Percentiles rank a stretch among this genome's conserved stretches.
These are phyloP conservation scores for Claviceps quebecensis DNA, from an alignment of 2,329 filamentous ascomycete species.

Conservation along the genomic window DNA sequence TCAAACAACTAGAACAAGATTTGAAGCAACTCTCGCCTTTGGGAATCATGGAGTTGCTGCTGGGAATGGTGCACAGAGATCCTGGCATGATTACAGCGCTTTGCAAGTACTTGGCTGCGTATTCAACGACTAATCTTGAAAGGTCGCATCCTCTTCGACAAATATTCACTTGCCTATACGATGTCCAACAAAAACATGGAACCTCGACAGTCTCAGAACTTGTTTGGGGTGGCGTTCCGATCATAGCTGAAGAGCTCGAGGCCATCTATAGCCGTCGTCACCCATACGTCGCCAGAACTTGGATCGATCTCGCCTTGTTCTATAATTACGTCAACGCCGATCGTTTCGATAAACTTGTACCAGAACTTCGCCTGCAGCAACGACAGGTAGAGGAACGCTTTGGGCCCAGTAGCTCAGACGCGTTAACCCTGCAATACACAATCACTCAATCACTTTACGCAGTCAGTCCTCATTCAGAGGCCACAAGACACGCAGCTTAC, in stretches of 20 bases:
- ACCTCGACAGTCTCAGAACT: constrained; percentile 28
- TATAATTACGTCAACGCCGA: constrained; percentile 24
- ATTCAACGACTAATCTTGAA: constrained; percentile 28
- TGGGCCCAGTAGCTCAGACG: constrained; percentile 20
- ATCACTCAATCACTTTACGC: constrained; percentile 26
- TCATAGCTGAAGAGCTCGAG: constrained; percentile 29
- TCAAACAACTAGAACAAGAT: constrained; percentile 28
- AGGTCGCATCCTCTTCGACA: constrained; percentile 28
- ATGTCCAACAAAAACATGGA: constrained; percentile 31
- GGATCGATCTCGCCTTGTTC: constrained; percentile 27
- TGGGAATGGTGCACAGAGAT: constrained; percentile 30
- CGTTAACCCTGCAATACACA: constrained; percentile 25
- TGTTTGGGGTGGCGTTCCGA: constrained; percentile 26
- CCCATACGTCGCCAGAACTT: constrained; percentile 28
- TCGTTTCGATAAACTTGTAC: constrained; percentile 22
- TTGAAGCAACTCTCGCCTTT: constrained; percentile 28
- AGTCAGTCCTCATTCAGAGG: constrained; percentile 19
- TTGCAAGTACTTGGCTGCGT: constrained; percentile 30
- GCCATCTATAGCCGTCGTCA: constrained; percentile 29
- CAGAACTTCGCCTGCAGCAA: constrained; percentile 23
- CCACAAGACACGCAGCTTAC: constrained; percentile 21
- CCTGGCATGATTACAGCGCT: constrained; percentile 31
- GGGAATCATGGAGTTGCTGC: constrained; percentile 27
- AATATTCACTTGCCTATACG: constrained; percentile 29
- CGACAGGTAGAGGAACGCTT: constrained; percentile 22